These are phyloP conservation scores for Pseudogymnoascus verrucosus DNA, from an alignment of 2,329 filamentous ascomycete species.

Conservation along the genomic window DNA sequence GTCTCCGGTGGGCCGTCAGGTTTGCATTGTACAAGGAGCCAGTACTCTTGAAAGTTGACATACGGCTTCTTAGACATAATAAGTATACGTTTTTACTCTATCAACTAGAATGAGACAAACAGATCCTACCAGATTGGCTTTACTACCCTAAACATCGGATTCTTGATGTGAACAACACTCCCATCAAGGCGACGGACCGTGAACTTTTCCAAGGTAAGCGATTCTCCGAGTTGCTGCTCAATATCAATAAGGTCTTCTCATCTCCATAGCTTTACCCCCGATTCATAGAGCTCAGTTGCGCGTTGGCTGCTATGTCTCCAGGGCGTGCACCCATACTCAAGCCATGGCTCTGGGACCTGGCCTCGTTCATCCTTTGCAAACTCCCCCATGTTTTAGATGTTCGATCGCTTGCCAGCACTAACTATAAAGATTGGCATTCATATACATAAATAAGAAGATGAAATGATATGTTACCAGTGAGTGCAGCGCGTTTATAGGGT, in stretches of 20 bases:
- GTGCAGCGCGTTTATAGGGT: not conserved
- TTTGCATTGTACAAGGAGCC: conserved; percentile 14
- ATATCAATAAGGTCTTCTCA: conserved; percentile 19
- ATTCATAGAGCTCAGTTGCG: conserved; percentile 19
- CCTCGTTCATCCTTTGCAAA: not conserved
- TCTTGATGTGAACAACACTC: conserved; percentile 19
- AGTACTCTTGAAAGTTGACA: conserved; percentile 23
- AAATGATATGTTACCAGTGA: not conserved
- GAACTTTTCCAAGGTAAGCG: conserved; percentile 18
- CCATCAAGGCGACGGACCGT: conserved; percentile 23
- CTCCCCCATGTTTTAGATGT: not conserved
- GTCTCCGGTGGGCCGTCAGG: conserved; percentile 19
- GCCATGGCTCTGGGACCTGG: conserved; percentile 21
- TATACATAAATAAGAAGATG: not conserved
- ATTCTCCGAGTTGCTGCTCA: conserved; percentile 21
- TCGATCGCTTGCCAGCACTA: not conserved
- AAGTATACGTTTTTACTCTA: conserved; percentile 5
- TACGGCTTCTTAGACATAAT: conserved; percentile 18
- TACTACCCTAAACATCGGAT: conserved; percentile 19
- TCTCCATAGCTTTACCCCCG: conserved; percentile 19
- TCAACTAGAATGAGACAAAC: not conserved
- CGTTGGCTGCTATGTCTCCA: conserved; percentile 16
- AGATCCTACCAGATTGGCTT: conserved; percentile 21
- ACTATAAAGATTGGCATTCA: not conserved
- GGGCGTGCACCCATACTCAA: conserved; percentile 14